These are phyloP conservation scores for Aspergillus nanangensis DNA, from an alignment of 495 filamentous ascomycete genomes.

Conservation along the genomic window DNA sequence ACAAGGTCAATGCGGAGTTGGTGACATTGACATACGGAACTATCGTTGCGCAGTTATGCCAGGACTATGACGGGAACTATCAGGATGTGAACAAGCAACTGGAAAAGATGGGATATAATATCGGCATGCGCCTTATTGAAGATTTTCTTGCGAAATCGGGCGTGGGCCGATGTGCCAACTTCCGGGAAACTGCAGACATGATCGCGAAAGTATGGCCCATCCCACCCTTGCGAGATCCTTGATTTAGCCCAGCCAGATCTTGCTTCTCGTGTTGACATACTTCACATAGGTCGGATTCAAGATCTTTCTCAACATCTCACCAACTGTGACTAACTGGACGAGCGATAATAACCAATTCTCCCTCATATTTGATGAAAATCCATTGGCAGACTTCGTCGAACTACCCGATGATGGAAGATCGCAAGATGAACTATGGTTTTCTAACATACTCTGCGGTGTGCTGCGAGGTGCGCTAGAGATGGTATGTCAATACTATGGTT, in stretches of 20 bases:
- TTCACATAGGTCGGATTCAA: conserved; percentile 83
- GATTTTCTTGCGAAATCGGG: conserved; percentile 95
- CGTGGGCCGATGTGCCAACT: conserved; percentile 84
- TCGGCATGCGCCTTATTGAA: conserved; percentile 92
- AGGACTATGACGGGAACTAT: conserved; percentile 92
- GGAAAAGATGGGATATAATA: conserved; percentile 99
- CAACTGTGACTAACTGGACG: conserved; percentile 91
- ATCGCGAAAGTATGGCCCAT: conserved; percentile 71
- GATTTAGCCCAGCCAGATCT: too few species aligned
- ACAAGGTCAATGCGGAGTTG: conserved; percentile 84
- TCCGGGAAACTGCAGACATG: conserved; percentile 93
- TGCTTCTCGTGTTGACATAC: too few species aligned
- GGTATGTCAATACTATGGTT: conserved; percentile 47
- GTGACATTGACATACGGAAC: conserved; percentile 97
- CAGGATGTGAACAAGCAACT: conserved; percentile 91
- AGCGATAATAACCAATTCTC: conserved; percentile 95
- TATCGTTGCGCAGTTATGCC: conserved; percentile 92
- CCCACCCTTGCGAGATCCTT: neutral
- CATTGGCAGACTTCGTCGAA: conserved; percentile 94
- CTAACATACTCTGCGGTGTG: conserved; percentile 93
- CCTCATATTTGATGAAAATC: conserved; percentile 94
- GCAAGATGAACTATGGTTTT: conserved; percentile 97
- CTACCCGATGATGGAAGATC: conserved; percentile 92
- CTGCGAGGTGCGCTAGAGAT: conserved; percentile 90
- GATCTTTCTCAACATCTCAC: conserved; percentile 97